These are phyloP conservation scores for Cadophora malorum DNA, from an alignment of 2,329 filamentous ascomycete species.

Conservation along the genomic window DNA sequence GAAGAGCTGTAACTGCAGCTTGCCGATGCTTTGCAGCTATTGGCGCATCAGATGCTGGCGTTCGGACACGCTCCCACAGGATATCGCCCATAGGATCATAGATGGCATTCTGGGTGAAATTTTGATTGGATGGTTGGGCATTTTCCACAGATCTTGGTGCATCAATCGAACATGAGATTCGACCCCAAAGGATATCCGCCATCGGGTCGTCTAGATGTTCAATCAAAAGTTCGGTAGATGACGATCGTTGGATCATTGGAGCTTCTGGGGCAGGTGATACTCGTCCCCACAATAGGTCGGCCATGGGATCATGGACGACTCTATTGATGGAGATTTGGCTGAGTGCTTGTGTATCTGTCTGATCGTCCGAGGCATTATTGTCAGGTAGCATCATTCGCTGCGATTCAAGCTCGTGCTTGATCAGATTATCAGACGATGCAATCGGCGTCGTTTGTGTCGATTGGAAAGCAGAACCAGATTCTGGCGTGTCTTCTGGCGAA, in stretches of 20 bases:
- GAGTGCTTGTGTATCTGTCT: not conserved
- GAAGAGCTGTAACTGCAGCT: not conserved
- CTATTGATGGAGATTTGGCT: not conserved
- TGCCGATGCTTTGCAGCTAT: not conserved
- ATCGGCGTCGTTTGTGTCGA: conserved; percentile 7
- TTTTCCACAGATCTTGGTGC: too few species aligned
- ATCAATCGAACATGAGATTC: not conserved
- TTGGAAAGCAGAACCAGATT: not conserved
- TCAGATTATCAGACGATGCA: conserved; percentile 2
- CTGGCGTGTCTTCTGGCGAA: not conserved
- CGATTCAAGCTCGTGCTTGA: conserved; percentile 14
- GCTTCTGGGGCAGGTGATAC: not conserved
- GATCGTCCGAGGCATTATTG: not conserved
- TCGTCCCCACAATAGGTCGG: not conserved
- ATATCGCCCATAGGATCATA: not conserved
- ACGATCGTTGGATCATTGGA: not conserved
- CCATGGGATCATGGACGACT: not conserved
- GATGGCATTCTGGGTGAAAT: too few species aligned
- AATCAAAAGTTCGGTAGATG: not conserved
- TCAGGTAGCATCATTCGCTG: not conserved
- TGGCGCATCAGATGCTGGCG: not conserved
- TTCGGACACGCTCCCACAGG: not conserved
- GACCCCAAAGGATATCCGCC: not conserved
- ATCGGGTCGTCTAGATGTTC: not conserved
- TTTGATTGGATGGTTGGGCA: too few species aligned